phyloP scores from a whole-genome alignment of 805 yeast genomes.

The Yarrowia sp. region DNA sequence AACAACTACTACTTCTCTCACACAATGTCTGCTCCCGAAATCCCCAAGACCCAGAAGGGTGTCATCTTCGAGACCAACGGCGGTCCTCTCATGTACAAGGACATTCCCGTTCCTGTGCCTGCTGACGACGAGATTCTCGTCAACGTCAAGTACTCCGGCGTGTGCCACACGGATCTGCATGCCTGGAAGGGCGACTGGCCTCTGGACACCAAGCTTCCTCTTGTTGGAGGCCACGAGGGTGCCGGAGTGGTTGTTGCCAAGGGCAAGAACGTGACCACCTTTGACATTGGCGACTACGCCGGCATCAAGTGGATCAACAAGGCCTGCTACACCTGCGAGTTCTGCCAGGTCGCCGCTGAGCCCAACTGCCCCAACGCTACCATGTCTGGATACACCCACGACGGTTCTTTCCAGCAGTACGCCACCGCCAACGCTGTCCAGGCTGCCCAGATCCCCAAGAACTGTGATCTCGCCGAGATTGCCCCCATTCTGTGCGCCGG shows the following conservation, averaged over 20 bases:
- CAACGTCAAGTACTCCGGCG: slow-evolving; percentile 87
- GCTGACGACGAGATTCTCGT: slow-evolving; percentile 77
- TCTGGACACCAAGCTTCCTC: slow-evolving; percentile 70
- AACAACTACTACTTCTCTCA: background rate
- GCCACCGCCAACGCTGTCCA: slow-evolving; percentile 88
- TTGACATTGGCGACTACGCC: slow-evolving; percentile 79
- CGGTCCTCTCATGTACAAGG: slow-evolving; percentile 70
- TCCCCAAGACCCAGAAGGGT: slow-evolving; percentile 76
- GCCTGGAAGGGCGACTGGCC: slow-evolving; percentile 98
- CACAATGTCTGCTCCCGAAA: slow-evolving; percentile 50
- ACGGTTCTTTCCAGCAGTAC: slow-evolving; percentile 91
- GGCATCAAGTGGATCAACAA: slow-evolving; percentile 87
- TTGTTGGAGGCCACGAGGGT: slow-evolving; percentile 91
- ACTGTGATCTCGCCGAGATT: slow-evolving; percentile 73
- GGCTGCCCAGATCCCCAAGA: slow-evolving; percentile 79
- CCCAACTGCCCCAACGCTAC: slow-evolving; percentile 73
- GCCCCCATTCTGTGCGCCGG: slow-evolving; percentile 93
- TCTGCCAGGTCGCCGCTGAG: slow-evolving; percentile 70
- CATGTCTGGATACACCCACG: slow-evolving; percentile 86
- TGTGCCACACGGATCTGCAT: slow-evolving; percentile 92
- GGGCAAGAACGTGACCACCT: slow-evolving; percentile 71
- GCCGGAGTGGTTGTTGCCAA: slow-evolving; percentile 84
- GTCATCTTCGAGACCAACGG: slow-evolving; percentile 70
- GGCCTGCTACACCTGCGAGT: slow-evolving; percentile 78
- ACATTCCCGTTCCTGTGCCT: slow-evolving; percentile 82